Conservation (phyloP, 371 early-diverging fungal genomes). For the Syncephalastrum contaminatum region DNA sequence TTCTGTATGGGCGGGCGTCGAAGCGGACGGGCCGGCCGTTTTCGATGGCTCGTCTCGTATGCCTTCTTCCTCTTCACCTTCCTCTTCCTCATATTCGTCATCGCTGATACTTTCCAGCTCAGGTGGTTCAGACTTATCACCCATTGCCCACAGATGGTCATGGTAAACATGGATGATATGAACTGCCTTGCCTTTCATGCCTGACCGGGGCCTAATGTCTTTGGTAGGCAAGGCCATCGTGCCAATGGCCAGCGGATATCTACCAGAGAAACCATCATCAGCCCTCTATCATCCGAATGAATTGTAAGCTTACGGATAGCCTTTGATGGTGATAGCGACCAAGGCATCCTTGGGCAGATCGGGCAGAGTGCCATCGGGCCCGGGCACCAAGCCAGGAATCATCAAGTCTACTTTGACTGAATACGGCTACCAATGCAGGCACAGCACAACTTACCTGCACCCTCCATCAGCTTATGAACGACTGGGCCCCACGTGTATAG, state of each 20-base stretch:
- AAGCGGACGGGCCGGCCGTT: no score
- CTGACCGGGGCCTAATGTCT: conserved; percentile 46
- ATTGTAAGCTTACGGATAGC: conserved; percentile 37
- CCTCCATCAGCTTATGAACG: conserved; percentile 59
- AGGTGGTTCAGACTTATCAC: conserved; percentile 56
- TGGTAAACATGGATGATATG: conserved; percentile 64
- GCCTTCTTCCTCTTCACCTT: conserved; percentile 13
- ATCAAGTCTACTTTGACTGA: conserved; percentile 49
- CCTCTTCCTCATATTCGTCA: conserved; percentile 28
- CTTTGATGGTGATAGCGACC: conserved; percentile 54
- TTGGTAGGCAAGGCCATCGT: conserved; percentile 53
- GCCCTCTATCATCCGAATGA: neutral
- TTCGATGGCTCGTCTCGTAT: neutral
- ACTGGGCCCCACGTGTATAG: conserved; percentile 64
- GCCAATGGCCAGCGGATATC: conserved; percentile 58
- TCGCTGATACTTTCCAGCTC: conserved; percentile 33
- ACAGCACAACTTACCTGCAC: conserved; percentile 50
- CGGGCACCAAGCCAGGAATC: conserved; percentile 62
- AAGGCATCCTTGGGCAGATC: conserved; percentile 46
- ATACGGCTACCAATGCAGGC: conserved; percentile 7
- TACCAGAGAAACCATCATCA: conserved; percentile 2
- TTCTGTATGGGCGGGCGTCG: conserved; percentile 2
- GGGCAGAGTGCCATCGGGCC: conserved; percentile 44
- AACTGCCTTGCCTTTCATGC: conserved; percentile 74
- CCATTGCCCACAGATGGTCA: conserved; percentile 71